A percentile compares a stretch with the other conserved stretches of the same genome.
Evolutionary conservation across 2,329 filamentous ascomycete species (phyloP).

Genomic region (Ophiognomonia clavigignenti-juglandacearum): DNA sequence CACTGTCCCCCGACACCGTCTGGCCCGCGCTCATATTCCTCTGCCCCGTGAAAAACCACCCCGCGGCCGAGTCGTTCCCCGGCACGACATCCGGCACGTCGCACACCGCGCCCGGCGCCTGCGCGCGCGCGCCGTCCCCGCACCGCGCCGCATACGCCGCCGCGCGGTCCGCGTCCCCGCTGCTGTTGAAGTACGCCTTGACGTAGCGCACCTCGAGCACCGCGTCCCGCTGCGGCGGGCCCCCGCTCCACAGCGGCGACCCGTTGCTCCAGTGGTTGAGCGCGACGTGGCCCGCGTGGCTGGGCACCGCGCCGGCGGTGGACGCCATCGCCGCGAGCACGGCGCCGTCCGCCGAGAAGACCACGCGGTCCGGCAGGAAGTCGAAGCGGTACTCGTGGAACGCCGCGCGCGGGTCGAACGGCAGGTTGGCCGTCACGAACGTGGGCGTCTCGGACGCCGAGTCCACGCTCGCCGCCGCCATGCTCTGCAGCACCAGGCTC

Average conservation of each 20-base stretch:
- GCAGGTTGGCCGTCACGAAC: conserved; percentile 53
- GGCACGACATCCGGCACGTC: conserved; percentile 42
- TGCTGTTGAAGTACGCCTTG: conserved; percentile 77
- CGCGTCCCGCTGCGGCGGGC: conserved; percentile 61
- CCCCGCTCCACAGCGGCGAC: conserved; percentile 64
- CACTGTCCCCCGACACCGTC: conserved; percentile 29
- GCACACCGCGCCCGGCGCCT: conserved; percentile 45
- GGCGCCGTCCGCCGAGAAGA: conserved; percentile 64
- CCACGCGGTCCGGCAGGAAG: conserved; percentile 56
- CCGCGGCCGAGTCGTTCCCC: conserved; percentile 27
- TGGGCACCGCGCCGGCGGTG: conserved; percentile 50
- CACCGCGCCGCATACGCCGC: conserved; percentile 38
- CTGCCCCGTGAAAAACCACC: conserved; percentile 45
- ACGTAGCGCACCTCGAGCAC: conserved; percentile 63
- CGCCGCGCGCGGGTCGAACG: conserved; percentile 59
- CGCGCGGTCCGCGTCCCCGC: conserved; percentile 34
- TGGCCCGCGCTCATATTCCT: conserved; percentile 44
- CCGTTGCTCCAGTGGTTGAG: conserved; percentile 78
- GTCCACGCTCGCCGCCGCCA: conserved; percentile 50
- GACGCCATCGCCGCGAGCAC: conserved; percentile 53
- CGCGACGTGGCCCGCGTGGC: conserved; percentile 58
- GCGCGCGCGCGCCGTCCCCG: conserved; percentile 27
- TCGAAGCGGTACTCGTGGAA: conserved; percentile 82
- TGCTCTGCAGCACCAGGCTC: conserved; percentile 72
- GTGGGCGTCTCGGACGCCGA: conserved; percentile 56